These are phyloP conservation scores for Salix purpurea DNA, from an alignment of 345 rosid genomes.

Conservation along the genomic window DNA sequence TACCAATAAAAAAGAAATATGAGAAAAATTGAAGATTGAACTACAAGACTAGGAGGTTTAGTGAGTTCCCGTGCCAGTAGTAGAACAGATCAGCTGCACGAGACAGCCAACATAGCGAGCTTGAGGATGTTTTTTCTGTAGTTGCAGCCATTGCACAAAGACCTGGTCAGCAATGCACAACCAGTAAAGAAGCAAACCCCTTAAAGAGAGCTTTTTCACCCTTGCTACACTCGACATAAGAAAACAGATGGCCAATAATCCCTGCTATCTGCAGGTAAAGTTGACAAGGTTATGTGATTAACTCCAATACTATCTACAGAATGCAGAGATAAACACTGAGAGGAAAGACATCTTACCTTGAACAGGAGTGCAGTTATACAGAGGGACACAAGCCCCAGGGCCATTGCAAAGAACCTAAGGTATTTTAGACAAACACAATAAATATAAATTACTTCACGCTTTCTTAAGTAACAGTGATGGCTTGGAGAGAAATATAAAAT, in stretches of 20 bases:
- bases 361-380: conserved; percentile 60
- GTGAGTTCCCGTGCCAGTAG: not conserved
- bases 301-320: conserved; percentile 1
- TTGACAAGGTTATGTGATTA: not conserved
- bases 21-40: not conserved
- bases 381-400: conserved; percentile 92
- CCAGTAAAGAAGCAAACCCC: conserved; percentile 76
- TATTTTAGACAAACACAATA: not conserved
- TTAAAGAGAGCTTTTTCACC: conserved; percentile 74
- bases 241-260: conserved; percentile 75
- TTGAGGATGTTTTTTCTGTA: conserved; percentile 56
- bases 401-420: conserved; percentile 84
- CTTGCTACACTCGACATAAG: conserved; percentile 87
- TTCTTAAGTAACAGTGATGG: not conserved
- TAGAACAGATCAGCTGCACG: conserved; percentile 32
- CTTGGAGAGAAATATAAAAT: not conserved
- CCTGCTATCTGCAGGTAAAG: conserved; percentile 55
- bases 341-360: conserved; percentile 47
- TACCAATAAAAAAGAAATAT: not conserved
- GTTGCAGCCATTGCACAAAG: conserved; percentile 86
- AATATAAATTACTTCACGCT: not conserved
- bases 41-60: not conserved
- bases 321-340: not conserved
- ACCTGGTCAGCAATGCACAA: conserved; percentile 68
- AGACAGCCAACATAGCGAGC: conserved; percentile 75